phyloP scores from a whole-genome alignment of 768 basidiomycete genomes.

The Rhizopogon rudus region DNA sequence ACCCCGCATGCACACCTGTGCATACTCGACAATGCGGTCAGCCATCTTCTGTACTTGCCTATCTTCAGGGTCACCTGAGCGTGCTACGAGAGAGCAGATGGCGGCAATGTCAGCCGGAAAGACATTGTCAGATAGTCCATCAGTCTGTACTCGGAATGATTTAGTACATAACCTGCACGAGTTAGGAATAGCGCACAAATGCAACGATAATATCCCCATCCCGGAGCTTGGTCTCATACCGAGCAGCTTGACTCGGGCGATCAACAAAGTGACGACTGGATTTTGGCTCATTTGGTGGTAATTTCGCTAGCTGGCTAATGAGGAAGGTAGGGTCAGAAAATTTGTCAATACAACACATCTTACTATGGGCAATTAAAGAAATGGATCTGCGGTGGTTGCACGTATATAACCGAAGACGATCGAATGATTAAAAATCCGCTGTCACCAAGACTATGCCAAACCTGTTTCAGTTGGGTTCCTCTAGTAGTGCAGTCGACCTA shows the following conservation, averaged over 20 bases:
- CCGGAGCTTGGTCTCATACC: slow-evolving; percentile 41
- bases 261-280: slow-evolving; percentile 24
- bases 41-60: slow-evolving; percentile 66
- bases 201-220: slow-evolving; percentile 50
- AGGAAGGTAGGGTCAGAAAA: not conserved
- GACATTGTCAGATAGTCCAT: slow-evolving; percentile 51
- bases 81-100: slow-evolving; percentile 63
- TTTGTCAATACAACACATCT: slow-evolving; percentile 3
- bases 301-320: slow-evolving; percentile 28
- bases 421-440: slow-evolving; percentile 74
- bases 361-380: slow-evolving; percentile 31
- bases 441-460: slow-evolving; percentile 58
- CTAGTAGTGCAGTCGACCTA: slow-evolving; percentile 27
- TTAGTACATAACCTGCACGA: not conserved
- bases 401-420: slow-evolving; percentile 57
- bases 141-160: slow-evolving; percentile 34
- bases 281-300: slow-evolving; percentile 22
- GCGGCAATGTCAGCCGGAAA: slow-evolving; percentile 66
- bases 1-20: slow-evolving; percentile 65
- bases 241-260: slow-evolving; percentile 37
- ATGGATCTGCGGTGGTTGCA: slow-evolving; percentile 25
- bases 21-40: slow-evolving; percentile 65
- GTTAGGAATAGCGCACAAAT: slow-evolving; percentile 32
- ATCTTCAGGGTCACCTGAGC: slow-evolving; percentile 51
- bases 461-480: slow-evolving; percentile 3